Conservation (phyloP, 2,329 filamentous ascomycete species). For the Penicillium sp. region DNA sequence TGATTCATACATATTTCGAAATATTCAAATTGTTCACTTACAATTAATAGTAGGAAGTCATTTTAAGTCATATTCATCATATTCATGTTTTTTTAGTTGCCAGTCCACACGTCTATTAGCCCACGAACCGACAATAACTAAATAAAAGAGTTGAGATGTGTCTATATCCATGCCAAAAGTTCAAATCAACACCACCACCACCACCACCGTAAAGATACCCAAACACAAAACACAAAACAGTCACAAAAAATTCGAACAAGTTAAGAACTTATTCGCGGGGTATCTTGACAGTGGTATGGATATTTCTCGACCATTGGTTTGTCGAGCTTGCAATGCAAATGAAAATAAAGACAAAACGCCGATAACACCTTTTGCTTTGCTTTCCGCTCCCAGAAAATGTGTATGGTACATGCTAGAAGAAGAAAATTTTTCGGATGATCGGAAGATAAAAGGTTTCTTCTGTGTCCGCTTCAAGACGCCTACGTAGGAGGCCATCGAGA, state of each 20-base stretch:
- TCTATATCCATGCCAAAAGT: slow-evolving; percentile 17
- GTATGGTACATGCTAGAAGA: slow-evolving; percentile 8
- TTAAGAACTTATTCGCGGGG: neutral
- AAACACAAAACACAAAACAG: neutral
- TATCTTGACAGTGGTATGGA: neutral
- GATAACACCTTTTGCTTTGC: neutral
- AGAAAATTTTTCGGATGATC: slow-evolving; percentile 1
- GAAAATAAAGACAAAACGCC: neutral
- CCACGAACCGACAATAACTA: neutral
- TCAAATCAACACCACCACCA: neutral
- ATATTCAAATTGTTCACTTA: too few relatives aligned
- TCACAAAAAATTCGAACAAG: neutral
- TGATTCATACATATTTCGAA: too few relatives aligned
- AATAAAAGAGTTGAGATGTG: slow-evolving; percentile 24
- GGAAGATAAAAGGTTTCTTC: neutral
- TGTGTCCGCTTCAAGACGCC: neutral
- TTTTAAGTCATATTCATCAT: neutral
- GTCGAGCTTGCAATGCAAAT: neutral
- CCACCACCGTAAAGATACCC: neutral
- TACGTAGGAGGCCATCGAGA: slow-evolving; percentile 7
- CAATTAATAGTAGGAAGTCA: too few relatives aligned
- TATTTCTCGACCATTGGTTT: neutral
- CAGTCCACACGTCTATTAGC: neutral
- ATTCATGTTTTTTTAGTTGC: neutral
- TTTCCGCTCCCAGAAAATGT: neutral